Percentiles rank a stretch among this genome's conserved stretches.
Conservation (phyloP, 2,329 filamentous ascomycete species). For the Didymella exigua region DNA sequence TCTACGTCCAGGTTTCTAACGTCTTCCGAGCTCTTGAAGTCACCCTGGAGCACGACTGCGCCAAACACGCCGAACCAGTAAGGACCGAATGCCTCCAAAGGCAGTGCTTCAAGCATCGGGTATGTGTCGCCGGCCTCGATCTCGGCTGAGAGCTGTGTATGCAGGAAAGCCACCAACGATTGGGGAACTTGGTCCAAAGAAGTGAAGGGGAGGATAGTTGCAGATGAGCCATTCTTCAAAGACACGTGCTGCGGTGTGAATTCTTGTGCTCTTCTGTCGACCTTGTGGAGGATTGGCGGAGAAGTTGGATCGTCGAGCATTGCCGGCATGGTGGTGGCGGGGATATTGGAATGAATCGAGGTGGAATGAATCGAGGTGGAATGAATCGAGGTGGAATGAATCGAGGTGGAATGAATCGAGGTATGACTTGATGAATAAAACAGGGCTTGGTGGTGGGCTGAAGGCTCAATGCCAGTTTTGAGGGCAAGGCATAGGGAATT, state of each 20-base stretch:
- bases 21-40: slow-evolving; percentile 60
- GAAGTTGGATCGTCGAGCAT: slow-evolving; percentile 41
- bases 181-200: slow-evolving; percentile 71
- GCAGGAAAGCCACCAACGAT: slow-evolving; percentile 73
- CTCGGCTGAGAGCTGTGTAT: slow-evolving; percentile 80
- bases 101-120: slow-evolving; percentile 77
- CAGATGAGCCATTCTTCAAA: slow-evolving; percentile 73
- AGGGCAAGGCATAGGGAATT: background rate
- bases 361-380: no score
- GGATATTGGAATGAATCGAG: no score
- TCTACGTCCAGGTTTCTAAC: slow-evolving; percentile 23
- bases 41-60: slow-evolving; percentile 80
- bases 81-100: slow-evolving; percentile 70
- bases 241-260: slow-evolving; percentile 75
- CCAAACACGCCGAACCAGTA: slow-evolving; percentile 91
- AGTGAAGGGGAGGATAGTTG: slow-evolving; percentile 78
- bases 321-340: slow-evolving; percentile 11
- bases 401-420: no score
- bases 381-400: no score
- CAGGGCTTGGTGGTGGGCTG: background rate
- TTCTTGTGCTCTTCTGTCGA: slow-evolving; percentile 64
- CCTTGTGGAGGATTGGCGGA: slow-evolving; percentile 68
- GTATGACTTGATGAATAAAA: background rate
- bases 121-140: slow-evolving; percentile 89
- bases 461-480: slow-evolving; percentile 2